Evolutionary conservation across 2,329 filamentous ascomycete genomes (phyloP), one percentile per base, ranked within the genome.

Genomic region (Hypocreales sp.): DNA sequence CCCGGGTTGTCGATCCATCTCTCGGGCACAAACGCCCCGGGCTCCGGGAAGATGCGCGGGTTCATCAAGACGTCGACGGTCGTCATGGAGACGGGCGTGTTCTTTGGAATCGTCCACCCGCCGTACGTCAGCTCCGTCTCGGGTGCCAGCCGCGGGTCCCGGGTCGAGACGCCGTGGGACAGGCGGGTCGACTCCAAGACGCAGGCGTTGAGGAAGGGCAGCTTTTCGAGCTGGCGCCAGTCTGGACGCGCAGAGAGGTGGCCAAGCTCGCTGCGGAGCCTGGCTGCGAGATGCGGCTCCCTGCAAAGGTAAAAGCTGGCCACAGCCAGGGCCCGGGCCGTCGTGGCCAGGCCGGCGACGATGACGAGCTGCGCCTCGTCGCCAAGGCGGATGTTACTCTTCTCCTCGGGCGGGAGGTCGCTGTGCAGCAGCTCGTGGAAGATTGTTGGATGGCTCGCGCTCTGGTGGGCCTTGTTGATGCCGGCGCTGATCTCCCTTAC

Each of bases 101-200:
- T 35, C 3, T 31, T 19, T 8, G 46, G 46, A 15, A 53, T 48
- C 2, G 31, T 28, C 37, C 45, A 47, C 11, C 39, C 28, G 11
- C 40, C 33, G 33, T 46, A 51, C 7, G 38, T 25, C 8, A 51
- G 22, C 8, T 37, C 33, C 4, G 31, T 35, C 19, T 45, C 40
- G 10, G 42, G 41, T 6, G 30, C 44, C 35, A 34, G 42, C 31
- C 33, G 51, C 28, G 19, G 41, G 33, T 35, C 42, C 32, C 35
- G 35, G 35, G 13, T 42, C 24, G 37, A 33, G 2, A 54, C 42
- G 1, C 50, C 56, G 14, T 51, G 56, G 12, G 51, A 50, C 2
- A 61, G 31, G 5, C 60, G 50, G n/a, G 60, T 31, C 1, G 44
- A 37, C 33, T 59, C 55, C 18, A 37, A 37, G 7, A 58, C 39